phyloP scores from a whole-genome alignment of 306 rosid genomes.

The Dalbergia cochinchinensis region DNA sequence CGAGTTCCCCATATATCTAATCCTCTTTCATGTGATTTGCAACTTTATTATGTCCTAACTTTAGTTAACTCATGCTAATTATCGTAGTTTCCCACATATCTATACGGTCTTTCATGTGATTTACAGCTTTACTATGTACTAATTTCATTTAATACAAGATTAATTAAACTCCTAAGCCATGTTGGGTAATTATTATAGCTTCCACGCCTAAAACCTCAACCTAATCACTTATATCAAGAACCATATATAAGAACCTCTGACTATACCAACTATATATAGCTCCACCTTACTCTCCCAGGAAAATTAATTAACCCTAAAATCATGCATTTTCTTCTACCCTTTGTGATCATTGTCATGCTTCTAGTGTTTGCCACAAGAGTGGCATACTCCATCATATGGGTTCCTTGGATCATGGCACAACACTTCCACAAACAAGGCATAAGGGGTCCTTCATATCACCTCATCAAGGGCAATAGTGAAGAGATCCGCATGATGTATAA shows the following conservation, averaged over 20 bases:
- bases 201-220: background rate
- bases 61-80: too few species aligned
- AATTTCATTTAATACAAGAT: background rate
- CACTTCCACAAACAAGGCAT: constrained; percentile 66
- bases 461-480: constrained; percentile 51
- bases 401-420: constrained; percentile 50
- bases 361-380: constrained; percentile 44
- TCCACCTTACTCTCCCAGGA: background rate
- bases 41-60: background rate
- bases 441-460: constrained; percentile 63
- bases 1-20: background rate
- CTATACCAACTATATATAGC: too few species aligned
- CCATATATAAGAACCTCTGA: background rate
- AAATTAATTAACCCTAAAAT: background rate
- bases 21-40: background rate
- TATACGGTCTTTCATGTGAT: background rate
- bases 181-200: background rate
- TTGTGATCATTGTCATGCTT: background rate
- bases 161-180: background rate
- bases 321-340: constrained; percentile 34
- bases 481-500: constrained; percentile 50
- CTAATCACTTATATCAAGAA: background rate
- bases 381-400: constrained; percentile 47
- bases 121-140: background rate
- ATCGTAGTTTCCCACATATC: background rate